Base-by-base conservation (phyloP, 768 basidiomycete species). In the Galerina marginata region DNA sequence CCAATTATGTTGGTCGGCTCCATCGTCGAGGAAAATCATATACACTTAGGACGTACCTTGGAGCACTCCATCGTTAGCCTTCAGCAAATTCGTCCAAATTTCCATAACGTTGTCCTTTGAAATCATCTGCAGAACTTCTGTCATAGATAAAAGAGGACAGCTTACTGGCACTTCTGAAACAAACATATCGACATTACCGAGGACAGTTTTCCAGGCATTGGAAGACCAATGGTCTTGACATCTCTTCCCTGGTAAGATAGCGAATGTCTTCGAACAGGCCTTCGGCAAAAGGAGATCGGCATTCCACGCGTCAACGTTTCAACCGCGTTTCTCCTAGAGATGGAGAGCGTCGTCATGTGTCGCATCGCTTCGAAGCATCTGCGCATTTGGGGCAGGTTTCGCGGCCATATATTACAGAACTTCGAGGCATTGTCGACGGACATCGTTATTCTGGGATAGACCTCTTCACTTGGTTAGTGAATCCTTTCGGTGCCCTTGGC, bases 31-130 rank as follows among this genome's bases (percentile, higher is more conserved):
- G 37, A 7, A 52, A 54, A 33, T 33, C 7, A 55, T 37, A 36
- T 26, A 47, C 38, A 9, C 67, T 70, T 14, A 52, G 25, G 9
- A 68, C 74, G 14, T 39, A 86, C 87, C 79, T 75, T 84, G 74
- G 5, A 84, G 71, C 51, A 72, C 67, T 0, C 76, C 67, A 14
- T 85, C 78, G 36, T 83, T 83, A 2, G 82, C 78, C 52, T 76
- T 78, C 43, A 90, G 63, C 36, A 92, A 69, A 43, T 82, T 81
- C 40, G 79, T 74, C 90, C 89, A 92, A 7, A 86, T 78, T 14
- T 75, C 76, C 6, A 83, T 66, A 4, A 89, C 72, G 60, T 86
- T 83, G 1, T 66, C 62, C 82, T 86, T 51, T 16, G 56, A 16
- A 48, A 26, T 33, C 12, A 20, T 12, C 43, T 42, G 47, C 39